Conservation (phyloP, 768 basidiomycete species). For the Cystobasidium tubakii region DNA sequence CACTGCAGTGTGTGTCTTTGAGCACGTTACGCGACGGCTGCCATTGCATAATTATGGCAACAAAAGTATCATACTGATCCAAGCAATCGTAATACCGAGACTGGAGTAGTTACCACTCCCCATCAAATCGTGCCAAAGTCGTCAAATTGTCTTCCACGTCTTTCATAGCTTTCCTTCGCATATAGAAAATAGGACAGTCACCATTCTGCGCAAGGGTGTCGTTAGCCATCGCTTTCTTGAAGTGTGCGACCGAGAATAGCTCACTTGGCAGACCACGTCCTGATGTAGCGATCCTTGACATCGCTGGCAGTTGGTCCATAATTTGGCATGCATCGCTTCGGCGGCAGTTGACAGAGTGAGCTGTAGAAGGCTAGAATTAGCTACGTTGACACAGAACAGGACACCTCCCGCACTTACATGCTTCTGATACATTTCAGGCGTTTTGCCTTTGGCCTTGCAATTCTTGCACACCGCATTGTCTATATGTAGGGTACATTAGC, state of each 20-base stretch:
- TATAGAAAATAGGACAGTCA: constrained; percentile 98
- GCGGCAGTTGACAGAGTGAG: constrained; percentile 44
- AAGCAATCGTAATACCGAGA: neutral
- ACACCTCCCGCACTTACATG: no score
- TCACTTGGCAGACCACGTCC: constrained; percentile 41
- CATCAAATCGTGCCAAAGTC: constrained; percentile 76
- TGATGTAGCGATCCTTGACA: constrained; percentile 98
- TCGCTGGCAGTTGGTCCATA: constrained; percentile 98
- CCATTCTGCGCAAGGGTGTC: constrained; percentile 62
- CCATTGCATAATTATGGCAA: neutral
- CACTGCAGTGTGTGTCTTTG: neutral
- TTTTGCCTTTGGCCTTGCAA: constrained; percentile 62
- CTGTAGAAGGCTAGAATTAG: neutral
- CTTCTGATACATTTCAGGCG: constrained; percentile 88
- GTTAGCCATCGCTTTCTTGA: constrained; percentile 9
- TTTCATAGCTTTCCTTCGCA: constrained; percentile 96
- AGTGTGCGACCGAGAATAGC: neutral
- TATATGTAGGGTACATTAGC: constrained; percentile 47
- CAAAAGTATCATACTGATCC: neutral
- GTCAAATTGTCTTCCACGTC: constrained; percentile 81
- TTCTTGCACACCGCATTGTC: constrained; percentile 93
- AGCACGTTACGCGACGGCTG: neutral
- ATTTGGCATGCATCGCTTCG: constrained; percentile 83
- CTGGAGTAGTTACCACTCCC: constrained; percentile 34
- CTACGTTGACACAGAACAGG: no score